Evolutionary conservation across 108 stramenopile species (phyloP).

Genomic region (Skeletonema grethae): DNA sequence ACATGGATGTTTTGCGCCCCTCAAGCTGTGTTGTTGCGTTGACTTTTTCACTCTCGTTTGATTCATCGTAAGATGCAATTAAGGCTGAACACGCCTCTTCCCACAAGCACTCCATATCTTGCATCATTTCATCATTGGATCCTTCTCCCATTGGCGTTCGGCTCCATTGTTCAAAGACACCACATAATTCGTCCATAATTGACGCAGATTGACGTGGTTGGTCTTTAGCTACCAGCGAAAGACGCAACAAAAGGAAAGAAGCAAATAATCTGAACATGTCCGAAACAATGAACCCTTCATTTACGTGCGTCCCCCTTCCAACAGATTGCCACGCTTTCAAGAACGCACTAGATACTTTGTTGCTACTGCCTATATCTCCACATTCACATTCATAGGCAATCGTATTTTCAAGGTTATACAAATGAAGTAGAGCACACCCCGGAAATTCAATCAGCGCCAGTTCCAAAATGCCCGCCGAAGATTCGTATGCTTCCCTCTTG

Average conservation of each 20-base stretch:
- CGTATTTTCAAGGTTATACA: constrained; percentile 56
- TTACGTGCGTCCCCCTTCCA: constrained; percentile 72
- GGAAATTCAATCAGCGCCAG: constrained; percentile 77
- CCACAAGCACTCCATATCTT: constrained; percentile 42
- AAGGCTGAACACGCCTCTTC: constrained; percentile 32
- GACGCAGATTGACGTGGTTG: not conserved
- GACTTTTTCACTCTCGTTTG: constrained; percentile 1
- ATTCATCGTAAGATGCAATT: constrained; percentile 18
- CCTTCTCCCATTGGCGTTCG: constrained; percentile 50
- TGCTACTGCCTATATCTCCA: constrained; percentile 4
- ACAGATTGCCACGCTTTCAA: constrained; percentile 51
- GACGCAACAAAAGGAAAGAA: constrained; percentile 23
- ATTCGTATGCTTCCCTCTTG: constrained; percentile 47
- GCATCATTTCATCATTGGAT: constrained; percentile 50
- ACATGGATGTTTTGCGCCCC: constrained; percentile 38
- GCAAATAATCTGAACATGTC: constrained; percentile 50
- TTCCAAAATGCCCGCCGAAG: constrained; percentile 67
- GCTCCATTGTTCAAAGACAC: constrained; percentile 36
- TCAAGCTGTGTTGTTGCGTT: constrained; percentile 38
- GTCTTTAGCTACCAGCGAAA: constrained; percentile 15
- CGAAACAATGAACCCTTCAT: constrained; percentile 54
- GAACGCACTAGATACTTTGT: constrained; percentile 52
- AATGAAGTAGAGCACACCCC: constrained; percentile 58
- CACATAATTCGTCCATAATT: constrained; percentile 29
- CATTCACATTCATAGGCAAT: constrained; percentile 25